phyloP scores from a whole-genome alignment of 257 asterid genomes.

The Thymus mandschuricus region DNA sequence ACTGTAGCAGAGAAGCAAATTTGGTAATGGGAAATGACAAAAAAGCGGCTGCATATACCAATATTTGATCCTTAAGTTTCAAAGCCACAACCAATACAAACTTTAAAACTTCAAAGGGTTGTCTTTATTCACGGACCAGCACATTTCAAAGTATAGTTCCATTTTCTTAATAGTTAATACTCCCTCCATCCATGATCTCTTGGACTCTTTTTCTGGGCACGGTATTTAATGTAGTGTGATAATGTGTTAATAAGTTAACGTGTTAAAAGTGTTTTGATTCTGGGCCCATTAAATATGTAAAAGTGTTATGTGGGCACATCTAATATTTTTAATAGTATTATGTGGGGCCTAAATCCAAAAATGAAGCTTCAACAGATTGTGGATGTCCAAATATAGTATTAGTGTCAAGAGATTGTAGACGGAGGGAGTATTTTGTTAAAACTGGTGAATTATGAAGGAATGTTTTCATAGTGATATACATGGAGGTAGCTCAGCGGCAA shows the following conservation, averaged over 20 bases:
- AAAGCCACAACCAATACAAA: constrained; percentile 11
- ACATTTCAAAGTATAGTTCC: constrained; percentile 11
- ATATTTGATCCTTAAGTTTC: constrained; percentile 17
- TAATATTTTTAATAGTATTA: too few relatives aligned
- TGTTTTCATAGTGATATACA: neutral
- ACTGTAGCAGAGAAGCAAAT: constrained; percentile 16
- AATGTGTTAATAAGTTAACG: too few relatives aligned
- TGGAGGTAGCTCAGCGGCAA: constrained; percentile 1
- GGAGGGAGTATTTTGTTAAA: neutral
- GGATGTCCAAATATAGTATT: too few relatives aligned
- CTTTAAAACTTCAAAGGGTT: neutral
- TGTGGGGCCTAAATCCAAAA: too few relatives aligned
- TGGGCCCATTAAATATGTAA: too few relatives aligned
- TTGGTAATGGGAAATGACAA: constrained; percentile 13
- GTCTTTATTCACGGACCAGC: constrained; percentile 7
- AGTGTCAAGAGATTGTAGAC: too few relatives aligned
- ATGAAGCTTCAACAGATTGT: too few relatives aligned
- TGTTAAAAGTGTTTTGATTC: too few relatives aligned
- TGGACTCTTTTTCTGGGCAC: too few relatives aligned
- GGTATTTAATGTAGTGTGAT: too few relatives aligned
- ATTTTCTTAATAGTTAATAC: neutral
- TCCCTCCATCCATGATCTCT: too few relatives aligned
- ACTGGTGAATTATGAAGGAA: constrained; percentile 11
- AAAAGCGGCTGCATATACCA: neutral
- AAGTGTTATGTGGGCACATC: too few relatives aligned